These are phyloP conservation scores for Tolypocladium sp. DNA, from an alignment of 2,329 filamentous ascomycete genomes.

Conservation along the genomic window DNA sequence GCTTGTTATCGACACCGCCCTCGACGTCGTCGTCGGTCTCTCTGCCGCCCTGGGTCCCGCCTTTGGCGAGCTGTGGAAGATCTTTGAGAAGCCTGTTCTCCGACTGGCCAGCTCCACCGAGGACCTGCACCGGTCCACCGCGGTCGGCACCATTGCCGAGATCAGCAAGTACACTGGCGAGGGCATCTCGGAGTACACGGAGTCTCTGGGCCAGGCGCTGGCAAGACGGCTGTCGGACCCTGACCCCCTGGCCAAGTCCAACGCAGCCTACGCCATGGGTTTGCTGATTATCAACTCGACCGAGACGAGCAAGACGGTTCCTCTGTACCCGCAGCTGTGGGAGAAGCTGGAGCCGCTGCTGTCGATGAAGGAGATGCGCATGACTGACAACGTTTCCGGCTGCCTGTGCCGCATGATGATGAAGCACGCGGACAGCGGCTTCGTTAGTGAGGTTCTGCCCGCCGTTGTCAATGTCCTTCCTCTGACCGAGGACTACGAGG, in stretches of 20 bases:
- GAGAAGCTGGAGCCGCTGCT: conserved; percentile 80
- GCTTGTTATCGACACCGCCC: conserved; percentile 88
- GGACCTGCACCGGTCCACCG: conserved; percentile 77
- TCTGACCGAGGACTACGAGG: conserved; percentile 87
- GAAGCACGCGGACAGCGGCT: conserved; percentile 74
- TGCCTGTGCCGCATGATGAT: conserved; percentile 89
- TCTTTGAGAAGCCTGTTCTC: conserved; percentile 86
- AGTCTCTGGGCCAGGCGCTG: conserved; percentile 66
- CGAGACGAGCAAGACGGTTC: conserved; percentile 58
- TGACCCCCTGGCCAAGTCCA: conserved; percentile 87
- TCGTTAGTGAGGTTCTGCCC: conserved; percentile 73
- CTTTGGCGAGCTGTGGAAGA: conserved; percentile 87
- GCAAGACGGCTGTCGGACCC: conserved; percentile 83
- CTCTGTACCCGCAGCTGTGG: conserved; percentile 71
- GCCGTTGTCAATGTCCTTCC: conserved; percentile 71
- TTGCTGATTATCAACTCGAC: conserved; percentile 75
- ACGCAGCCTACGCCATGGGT: conserved; percentile 85
- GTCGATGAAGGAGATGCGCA: conserved; percentile 65
- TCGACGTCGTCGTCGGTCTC: conserved; percentile 82
- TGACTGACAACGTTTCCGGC: conserved; percentile 88
- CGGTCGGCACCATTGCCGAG: conserved; percentile 87
- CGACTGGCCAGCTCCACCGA: conserved; percentile 83
- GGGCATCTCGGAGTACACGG: conserved; percentile 74
- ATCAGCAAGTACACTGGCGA: conserved; percentile 76
- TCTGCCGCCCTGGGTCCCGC: conserved; percentile 70